Percentiles rank a stretch among this genome's conserved stretches.
Evolutionary conservation across 2,329 filamentous ascomycete species (phyloP).

Genomic region (Alternaria hordeiaustralica): DNA sequence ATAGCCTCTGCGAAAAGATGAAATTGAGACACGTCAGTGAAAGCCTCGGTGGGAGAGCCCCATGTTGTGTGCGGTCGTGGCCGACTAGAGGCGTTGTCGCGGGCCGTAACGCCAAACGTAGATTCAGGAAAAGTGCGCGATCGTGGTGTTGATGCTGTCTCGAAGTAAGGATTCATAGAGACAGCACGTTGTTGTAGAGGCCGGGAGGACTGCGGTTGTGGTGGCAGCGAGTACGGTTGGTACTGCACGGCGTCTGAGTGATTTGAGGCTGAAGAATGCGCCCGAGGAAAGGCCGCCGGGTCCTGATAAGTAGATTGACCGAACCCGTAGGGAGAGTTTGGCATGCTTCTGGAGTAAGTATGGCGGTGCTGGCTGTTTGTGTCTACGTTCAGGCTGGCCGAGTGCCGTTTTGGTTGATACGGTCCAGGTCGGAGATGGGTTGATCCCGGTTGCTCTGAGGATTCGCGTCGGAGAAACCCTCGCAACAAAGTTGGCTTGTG

Average conservation of each 20-base stretch:
- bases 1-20: conserved; percentile 51
- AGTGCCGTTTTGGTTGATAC: conserved; percentile 23
- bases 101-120: conserved; percentile 23
- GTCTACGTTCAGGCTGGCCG: conserved; percentile 29
- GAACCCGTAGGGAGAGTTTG: conserved; percentile 37
- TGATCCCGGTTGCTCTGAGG: conserved; percentile 28
- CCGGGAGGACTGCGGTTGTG: background rate
- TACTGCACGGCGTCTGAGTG: conserved; percentile 22
- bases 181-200: conserved; percentile 20
- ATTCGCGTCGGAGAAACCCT: conserved; percentile 34
- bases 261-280: conserved; percentile 31
- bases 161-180: conserved; percentile 28
- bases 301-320: conserved; percentile 14
- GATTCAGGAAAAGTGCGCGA: conserved; percentile 40
- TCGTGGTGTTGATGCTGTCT: conserved; percentile 26
- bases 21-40: conserved; percentile 45
- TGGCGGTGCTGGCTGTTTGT: conserved; percentile 25
- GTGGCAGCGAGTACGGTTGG: conserved; percentile 18
- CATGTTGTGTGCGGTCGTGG: conserved; percentile 41
- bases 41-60: conserved; percentile 44
- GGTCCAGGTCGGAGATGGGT: conserved; percentile 32
- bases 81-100: conserved; percentile 23
- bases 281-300: conserved; percentile 22
- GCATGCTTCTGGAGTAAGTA: conserved; percentile 44
- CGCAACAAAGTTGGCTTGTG: conserved; percentile 33